Percentiles rank a stretch among this genome's conserved stretches.
Evolutionary conservation across 345 rosid genomes (phyloP).

Genomic region (Salix dunnii): DNA sequence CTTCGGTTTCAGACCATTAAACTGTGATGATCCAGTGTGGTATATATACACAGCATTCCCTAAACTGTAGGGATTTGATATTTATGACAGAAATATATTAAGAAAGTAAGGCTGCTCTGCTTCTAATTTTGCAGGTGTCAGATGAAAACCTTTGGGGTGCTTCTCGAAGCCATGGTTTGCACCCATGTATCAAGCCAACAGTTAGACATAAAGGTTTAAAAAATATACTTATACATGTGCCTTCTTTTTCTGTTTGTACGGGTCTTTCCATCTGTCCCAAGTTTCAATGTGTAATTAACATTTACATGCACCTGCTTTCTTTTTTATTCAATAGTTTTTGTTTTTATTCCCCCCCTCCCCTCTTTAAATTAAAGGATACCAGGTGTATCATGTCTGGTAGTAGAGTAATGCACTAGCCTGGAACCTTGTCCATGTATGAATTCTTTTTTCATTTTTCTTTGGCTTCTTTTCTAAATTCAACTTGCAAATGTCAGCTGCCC

Average conservation of each 20-base stretch:
- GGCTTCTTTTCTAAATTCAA: neutral
- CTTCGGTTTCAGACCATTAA: no score
- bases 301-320: neutral
- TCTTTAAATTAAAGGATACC: no score
- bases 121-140: slow-evolving; percentile 32
- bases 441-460: neutral
- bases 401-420: no score
- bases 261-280: neutral
- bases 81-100: neutral
- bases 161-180: slow-evolving; percentile 61
- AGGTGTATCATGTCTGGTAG: no score
- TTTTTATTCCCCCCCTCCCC: no score
- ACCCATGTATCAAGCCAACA: slow-evolving; percentile 65
- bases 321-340: no score
- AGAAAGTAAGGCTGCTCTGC: slow-evolving; percentile 2
- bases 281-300: neutral
- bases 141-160: slow-evolving; percentile 59
- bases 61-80: no score
- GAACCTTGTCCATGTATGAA: neutral
- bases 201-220: slow-evolving; percentile 53
- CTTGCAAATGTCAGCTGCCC: slow-evolving; percentile 43
- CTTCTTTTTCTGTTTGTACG: neutral
- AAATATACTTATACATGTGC: neutral
- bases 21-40: no score
- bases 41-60: no score